Evolutionary conservation across 2,329 filamentous ascomycete species (phyloP), one percentile per base, ranked within the genome.

Genomic region (Pseudopyrenochaeta lycopersici): DNA sequence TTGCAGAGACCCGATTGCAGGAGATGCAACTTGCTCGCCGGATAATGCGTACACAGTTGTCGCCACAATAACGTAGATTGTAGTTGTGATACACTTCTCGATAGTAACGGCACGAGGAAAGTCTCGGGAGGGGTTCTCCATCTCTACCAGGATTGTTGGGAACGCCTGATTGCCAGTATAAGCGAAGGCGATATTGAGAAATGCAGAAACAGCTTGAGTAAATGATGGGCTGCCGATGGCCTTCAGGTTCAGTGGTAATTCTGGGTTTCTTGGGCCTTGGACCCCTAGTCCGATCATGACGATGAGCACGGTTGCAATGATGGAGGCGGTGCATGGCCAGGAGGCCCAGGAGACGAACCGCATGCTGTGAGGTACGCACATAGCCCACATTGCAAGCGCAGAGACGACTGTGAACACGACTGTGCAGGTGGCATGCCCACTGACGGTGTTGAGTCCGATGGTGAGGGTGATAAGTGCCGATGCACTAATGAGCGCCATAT

Each of bases 121-220:
- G 40, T 70, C 66, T 30, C 59, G 58, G 27, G 58, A 63, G 7
- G 67, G 64, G 41, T 68, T 63, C 30, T 67, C 58, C 67, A 70
- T 68, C 15, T 70, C 66, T 4, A 60, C 63, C 12, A 70, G 50
- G 14, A 70, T 66, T 2, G 66, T 68, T 1, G 64, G 64, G 4
- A 70, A 70, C 2, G 67, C 66, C 41, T 70, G 67, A 35, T 67
- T 68, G n/a, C 67, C 67, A 3, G 65, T 56, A 29, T 63, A 70
- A 6, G 67, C 62, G 47, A 70, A 70, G 2, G 62, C 65, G 33
- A 68, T 67, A 46, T 70, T 70, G 40, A 70, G 60, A 41, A 68
- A 65, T 1, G 65, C 63, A 3, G 58, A 55, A n/a, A 61, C 55
- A 7, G 63, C 63, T 50, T 68, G 50, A 2, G 56, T 63, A 32